Evolutionary conservation across 768 basidiomycete species (phyloP).

Genomic region (Ephemerocybe angulata): DNA sequence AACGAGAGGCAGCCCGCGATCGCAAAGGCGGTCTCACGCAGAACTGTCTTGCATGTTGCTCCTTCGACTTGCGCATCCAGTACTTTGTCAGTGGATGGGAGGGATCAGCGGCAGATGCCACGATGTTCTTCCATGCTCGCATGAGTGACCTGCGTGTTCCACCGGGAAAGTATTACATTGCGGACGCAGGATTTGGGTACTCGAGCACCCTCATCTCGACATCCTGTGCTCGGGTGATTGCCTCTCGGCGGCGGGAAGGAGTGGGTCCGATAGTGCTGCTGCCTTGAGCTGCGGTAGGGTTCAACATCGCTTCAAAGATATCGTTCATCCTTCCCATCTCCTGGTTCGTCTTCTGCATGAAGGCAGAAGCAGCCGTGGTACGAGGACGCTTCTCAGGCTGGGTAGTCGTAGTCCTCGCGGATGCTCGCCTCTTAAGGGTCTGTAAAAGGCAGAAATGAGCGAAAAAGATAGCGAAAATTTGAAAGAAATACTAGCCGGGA

Average conservation of each 20-base stretch:
- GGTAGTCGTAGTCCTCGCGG: not conserved
- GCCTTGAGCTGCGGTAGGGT: not conserved
- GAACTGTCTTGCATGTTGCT: conserved; percentile 33
- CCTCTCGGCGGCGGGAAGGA: not conserved
- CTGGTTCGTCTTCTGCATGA: not conserved
- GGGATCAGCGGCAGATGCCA: conserved; percentile 32
- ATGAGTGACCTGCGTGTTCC: conserved; percentile 26
- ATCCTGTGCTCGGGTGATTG: not conserved
- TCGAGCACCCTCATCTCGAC: conserved; percentile 24
- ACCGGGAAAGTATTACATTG: conserved; percentile 30
- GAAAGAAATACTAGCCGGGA: not conserved
- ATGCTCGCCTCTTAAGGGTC: not conserved
- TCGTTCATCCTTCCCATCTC: not conserved
- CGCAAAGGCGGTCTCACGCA: conserved; percentile 31
- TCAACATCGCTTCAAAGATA: not conserved
- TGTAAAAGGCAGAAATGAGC: not conserved
- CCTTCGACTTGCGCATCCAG: conserved; percentile 29
- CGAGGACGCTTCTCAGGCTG: not conserved
- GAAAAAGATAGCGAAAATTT: not conserved
- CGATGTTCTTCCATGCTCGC: conserved; percentile 26
- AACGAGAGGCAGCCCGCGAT: conserved; percentile 16
- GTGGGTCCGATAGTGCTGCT: not conserved
- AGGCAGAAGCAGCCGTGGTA: not conserved
- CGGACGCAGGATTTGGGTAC: conserved; percentile 33
- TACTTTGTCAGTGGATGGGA: conserved; percentile 41